These are phyloP conservation scores for Clavispora vitiphila DNA, from an alignment of 805 yeast genomes.

Conservation along the genomic window DNA sequence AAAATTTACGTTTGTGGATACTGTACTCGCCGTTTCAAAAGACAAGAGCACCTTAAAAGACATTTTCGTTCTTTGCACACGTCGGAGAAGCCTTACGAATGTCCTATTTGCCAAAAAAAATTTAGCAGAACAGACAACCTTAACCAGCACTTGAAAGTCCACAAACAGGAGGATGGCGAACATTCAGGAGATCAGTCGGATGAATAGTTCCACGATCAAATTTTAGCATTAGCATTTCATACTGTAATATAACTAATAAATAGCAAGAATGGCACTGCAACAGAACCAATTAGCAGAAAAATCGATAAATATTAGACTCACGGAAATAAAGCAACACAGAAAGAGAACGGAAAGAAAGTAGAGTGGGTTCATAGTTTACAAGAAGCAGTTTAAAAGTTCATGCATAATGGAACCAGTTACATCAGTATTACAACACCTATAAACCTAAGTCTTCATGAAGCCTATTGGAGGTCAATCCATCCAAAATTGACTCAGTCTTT, in stretches of 20 bases:
- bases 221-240: neutral
- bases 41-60: constrained; percentile 74
- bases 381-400: too few species aligned
- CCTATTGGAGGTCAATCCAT: constrained; percentile 14
- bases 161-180: constrained; percentile 21
- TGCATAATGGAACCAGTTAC: too few species aligned
- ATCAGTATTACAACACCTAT: neutral
- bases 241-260: neutral
- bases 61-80: constrained; percentile 72
- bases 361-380: too few species aligned
- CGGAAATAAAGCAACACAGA: neutral
- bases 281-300: too few species aligned
- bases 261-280: neutral
- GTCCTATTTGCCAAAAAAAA: constrained; percentile 56
- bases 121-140: constrained; percentile 65
- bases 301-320: neutral
- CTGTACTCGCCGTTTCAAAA: constrained; percentile 61
- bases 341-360: neutral
- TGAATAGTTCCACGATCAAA: neutral
- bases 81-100: constrained; percentile 64
- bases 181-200: constrained; percentile 1
- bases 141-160: constrained; percentile 62
- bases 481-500: constrained; percentile 11
- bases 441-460: constrained; percentile 15
- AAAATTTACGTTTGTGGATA: constrained; percentile 61